Evolutionary conservation across 345 rosid species (phyloP), one percentile per base, ranked within the genome.

Genomic region (Chamaenerion angustifolium): DNA sequence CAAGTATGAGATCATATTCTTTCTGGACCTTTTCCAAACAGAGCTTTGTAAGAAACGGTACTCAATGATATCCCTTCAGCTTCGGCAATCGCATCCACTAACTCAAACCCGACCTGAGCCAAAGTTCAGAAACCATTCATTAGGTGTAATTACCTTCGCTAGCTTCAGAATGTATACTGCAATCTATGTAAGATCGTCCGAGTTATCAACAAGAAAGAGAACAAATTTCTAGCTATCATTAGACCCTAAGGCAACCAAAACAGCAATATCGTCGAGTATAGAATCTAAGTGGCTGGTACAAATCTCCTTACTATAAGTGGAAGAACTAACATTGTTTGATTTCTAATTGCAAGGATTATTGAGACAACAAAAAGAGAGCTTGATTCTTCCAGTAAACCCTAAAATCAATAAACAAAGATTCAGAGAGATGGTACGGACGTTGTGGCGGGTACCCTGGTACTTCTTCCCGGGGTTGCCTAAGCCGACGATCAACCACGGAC

Each of bases 381-480:
- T 11, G 14, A 48, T 21, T 25, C 14, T 48, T 12, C 11, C 52
- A 48, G 6, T 40, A 48, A 25, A 12, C 10, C 37, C 18, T 15
- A 5, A n/a, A 16, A 4, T 12, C 18, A 10, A 0, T 42, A 16
- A 14, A 40, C 15, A 46, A 52, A 15, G 19, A 16, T 17, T 37
- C 15, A 42, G 49, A 14, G 35, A 56, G 49, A 14, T 14, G 9
- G 51, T 12, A 64, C 23, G 21, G n/a, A 88, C 96, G 56, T 84
- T 88, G 57, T 88, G 96, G 35, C 96, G 88, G 41, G 95, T 88
- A 68, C 81, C 75, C 40, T 72, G 60, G 62, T 79, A 88, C 62
- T 67, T 80, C 41, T 77, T 70, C 44, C 95, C 95, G 37, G 96
- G 96, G 54, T 88, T 84, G n/a, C 96, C 96, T 23, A 88, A 88